These are phyloP conservation scores for Cafeteria roenbergensis DNA, from an alignment of 108 stramenopile species.

Conservation along the genomic window DNA sequence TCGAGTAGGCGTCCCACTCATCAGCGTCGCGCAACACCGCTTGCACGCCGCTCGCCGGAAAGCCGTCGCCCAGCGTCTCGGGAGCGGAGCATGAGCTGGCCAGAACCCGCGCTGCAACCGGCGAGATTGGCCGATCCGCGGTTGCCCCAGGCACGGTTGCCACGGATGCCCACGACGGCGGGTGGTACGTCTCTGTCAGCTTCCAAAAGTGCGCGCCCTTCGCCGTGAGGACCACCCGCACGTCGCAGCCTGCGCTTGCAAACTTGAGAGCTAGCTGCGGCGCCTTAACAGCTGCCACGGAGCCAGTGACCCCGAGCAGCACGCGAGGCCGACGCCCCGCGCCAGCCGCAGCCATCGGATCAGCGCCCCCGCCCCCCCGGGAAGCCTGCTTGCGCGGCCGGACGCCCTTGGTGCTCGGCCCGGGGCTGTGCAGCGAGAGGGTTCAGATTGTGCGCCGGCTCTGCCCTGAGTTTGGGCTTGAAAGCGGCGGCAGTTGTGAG, in stretches of 20 bases:
- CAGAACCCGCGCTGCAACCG: neutral
- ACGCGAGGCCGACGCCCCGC: slow-evolving; percentile 27
- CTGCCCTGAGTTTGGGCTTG: too few relatives aligned
- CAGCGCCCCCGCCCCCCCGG: too few relatives aligned
- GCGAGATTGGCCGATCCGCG: neutral
- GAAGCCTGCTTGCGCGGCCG: too few relatives aligned
- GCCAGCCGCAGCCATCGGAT: too few relatives aligned
- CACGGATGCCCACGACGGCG: neutral
- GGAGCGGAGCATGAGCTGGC: neutral
- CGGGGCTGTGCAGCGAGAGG: too few relatives aligned
- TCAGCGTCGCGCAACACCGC: slow-evolving; percentile 10
- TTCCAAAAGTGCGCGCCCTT: neutral
- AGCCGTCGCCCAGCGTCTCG: neutral
- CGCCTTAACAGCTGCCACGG: slow-evolving; percentile 70
- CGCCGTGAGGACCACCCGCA: slow-evolving; percentile 10
- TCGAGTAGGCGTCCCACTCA: slow-evolving; percentile 26
- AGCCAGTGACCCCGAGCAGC: slow-evolving; percentile 63
- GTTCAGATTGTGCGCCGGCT: too few relatives aligned
- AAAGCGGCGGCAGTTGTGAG: too few relatives aligned
- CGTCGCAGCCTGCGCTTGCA: neutral
- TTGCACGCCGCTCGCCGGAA: neutral
- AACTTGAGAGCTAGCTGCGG: slow-evolving; percentile 62
- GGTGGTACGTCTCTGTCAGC: neutral
- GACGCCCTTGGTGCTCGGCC: too few relatives aligned
- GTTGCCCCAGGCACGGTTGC: neutral